Base-by-base conservation (phyloP, 768 basidiomycete genomes). In the Termitomyces sp. region DNA sequence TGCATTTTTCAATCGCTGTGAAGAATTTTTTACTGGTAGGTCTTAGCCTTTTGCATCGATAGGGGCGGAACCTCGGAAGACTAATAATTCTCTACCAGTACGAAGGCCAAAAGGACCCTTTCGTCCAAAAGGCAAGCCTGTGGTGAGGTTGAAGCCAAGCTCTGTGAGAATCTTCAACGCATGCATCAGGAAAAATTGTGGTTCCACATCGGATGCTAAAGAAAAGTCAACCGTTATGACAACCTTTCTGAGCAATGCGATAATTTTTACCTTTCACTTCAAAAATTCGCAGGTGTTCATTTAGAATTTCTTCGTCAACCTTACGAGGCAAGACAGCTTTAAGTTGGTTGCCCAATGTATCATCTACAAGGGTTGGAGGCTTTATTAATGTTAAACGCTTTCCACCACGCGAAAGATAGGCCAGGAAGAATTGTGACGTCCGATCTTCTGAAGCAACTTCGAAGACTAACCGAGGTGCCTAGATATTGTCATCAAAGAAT, bases 381-480 rank as follows among this genome's bases (percentile, higher is more conserved):
- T 76, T 71, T 42, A 80, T 69, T 28, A 81, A 59, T 8, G 75
- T 77, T 26, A 89, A 66, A 52, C 80, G 78, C 51, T 81, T 76
- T 4, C 86, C 87, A 8, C 79, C 74, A 49, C 78, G 76, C 41
- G 86, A 85, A 62, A 90, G 77, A 64, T 78, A 81, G 21, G 83
- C 83, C 17, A 85, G 67, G 64, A 91, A 90, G 67, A 89, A 87
- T 47, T 78, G 71, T 0, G 81, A 76, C 11, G 74, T 67, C 21
- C 57, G 60, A 62, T 87, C 83, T 9, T 76, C 73, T 30, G 70
- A 66, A 21, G 75, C 73, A 42, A 80, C 77, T 59, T 80, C 78
- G 66, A 91, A 91, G 48, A 91, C 73, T n/a, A 89, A 76, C 23
- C 84, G 83, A 46, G 87, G 84, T 40, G 78, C 72, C 82, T 64